Evolutionary conservation across 1,139 yeast genomes (phyloP).

Genomic region (Keqinozyma sinolaborantium): DNA sequence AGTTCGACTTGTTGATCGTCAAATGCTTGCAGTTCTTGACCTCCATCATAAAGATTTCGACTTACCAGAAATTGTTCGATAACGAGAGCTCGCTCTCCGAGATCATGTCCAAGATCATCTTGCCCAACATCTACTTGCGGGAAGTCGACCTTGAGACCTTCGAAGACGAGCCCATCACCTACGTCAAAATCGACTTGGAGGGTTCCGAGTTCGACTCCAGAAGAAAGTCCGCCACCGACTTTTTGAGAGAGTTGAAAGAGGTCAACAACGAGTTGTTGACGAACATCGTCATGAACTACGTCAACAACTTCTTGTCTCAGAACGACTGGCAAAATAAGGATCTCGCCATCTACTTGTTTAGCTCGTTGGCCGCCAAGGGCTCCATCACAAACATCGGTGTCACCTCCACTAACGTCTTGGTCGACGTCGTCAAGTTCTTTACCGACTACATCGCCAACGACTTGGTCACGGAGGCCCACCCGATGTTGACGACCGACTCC

Average conservation of each 20-base stretch:
- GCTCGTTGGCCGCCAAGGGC: constrained; percentile 90
- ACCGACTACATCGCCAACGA: constrained; percentile 78
- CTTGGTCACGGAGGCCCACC: constrained; percentile 52
- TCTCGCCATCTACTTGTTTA: constrained; percentile 79
- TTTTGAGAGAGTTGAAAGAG: constrained; percentile 80
- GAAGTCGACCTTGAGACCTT: constrained; percentile 87
- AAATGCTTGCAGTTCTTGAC: constrained; percentile 80
- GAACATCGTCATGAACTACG: constrained; percentile 71
- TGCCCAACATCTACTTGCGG: constrained; percentile 84
- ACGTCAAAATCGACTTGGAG: constrained; percentile 86
- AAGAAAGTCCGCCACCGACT: constrained; percentile 87
- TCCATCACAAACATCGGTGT: constrained; percentile 82
- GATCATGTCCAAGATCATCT: constrained; percentile 75
- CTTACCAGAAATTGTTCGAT: constrained; percentile 57
- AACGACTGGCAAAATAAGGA: constrained; percentile 84
- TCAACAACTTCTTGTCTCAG: constrained; percentile 58
- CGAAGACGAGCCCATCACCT: constrained; percentile 96
- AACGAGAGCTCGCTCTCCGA: constrained; percentile 68
- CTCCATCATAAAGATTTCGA: constrained; percentile 70
- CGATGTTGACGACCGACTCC: constrained; percentile 86
- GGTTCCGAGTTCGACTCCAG: constrained; percentile 94
- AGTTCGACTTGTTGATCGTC: constrained; percentile 81
- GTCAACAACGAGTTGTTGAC: constrained; percentile 76
- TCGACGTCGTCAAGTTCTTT: constrained; percentile 87
- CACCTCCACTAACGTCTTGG: constrained; percentile 76